Percentiles rank a stretch among this genome's conserved stretches.
Evolutionary conservation across 179 eudicot genomes (phyloP).

Genomic region (Beta corolliflora): DNA sequence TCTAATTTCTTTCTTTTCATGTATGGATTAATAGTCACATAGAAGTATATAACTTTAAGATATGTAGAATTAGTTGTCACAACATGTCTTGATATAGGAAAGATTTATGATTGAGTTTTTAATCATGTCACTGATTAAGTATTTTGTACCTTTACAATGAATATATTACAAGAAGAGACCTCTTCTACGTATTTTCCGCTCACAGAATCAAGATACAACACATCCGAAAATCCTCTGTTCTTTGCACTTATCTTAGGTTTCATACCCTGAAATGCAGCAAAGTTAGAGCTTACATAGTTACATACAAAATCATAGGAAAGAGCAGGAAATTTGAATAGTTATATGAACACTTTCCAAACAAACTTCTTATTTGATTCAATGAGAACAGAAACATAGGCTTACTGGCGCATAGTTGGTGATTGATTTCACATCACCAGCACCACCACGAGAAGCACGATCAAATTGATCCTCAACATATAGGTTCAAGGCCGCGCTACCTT

Average conservation of each 20-base stretch:
- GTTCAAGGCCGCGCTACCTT: constrained; percentile 62
- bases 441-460: constrained; percentile 79
- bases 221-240: constrained; percentile 39
- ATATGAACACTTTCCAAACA: too few relatives aligned
- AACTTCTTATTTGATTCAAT: too few relatives aligned
- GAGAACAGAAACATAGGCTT: constrained; percentile 1
- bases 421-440: constrained; percentile 81
- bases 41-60: too few relatives aligned
- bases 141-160: constrained; percentile 34
- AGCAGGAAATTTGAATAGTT: neutral
- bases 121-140: too few relatives aligned
- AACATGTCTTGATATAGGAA: too few relatives aligned
- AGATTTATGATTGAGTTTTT: too few relatives aligned
- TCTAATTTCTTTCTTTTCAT: too few relatives aligned
- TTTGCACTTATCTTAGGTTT: constrained; percentile 36
- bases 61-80: too few relatives aligned
- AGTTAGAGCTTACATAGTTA: neutral
- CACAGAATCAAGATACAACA: constrained; percentile 41
- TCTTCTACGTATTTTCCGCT: constrained; percentile 39
- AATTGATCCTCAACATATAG: constrained; percentile 69
- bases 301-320: neutral
- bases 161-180: constrained; percentile 43
- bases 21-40: too few relatives aligned
- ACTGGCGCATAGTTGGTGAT: constrained; percentile 85
- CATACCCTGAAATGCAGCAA: constrained; percentile 24